A percentile compares a stretch with the other conserved stretches of the same genome.
Evolutionary conservation across 768 basidiomycete genomes (phyloP).

Genomic region (Mycena galericulata): DNA sequence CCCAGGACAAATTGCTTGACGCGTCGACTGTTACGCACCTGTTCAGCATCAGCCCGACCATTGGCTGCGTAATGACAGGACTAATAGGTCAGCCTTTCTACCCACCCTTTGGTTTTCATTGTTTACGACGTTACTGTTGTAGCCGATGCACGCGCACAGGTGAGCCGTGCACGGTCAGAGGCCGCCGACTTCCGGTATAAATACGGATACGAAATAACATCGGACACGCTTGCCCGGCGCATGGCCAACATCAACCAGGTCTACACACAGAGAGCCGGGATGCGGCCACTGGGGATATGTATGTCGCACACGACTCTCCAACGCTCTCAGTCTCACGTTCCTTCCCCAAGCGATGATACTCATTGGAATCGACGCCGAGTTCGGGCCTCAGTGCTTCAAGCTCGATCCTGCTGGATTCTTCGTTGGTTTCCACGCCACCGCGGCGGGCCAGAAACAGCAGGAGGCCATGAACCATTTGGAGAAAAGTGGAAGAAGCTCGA

Average conservation of each 20-base stretch:
- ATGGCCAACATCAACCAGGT: slow-evolving; percentile 99
- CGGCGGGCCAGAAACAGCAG: slow-evolving; percentile 97
- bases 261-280: slow-evolving; percentile 96
- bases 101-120: not conserved
- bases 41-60: slow-evolving; percentile 95
- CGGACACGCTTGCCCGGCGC: slow-evolving; percentile 93
- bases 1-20: slow-evolving; percentile 96
- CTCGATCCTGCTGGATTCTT: slow-evolving; percentile 99
- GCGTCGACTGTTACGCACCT: slow-evolving; percentile 94
- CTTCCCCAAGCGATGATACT: slow-evolving; percentile 86
- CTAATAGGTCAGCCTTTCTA: slow-evolving; percentile 75
- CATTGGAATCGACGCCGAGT: slow-evolving; percentile 91
- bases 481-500: slow-evolving; percentile 99
- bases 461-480: slow-evolving; percentile 99
- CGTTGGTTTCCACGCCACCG: slow-evolving; percentile 97
- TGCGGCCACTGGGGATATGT: slow-evolving; percentile 98
- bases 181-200: slow-evolving; percentile 96
- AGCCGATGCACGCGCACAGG: slow-evolving; percentile 96
- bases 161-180: slow-evolving; percentile 86
- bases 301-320: slow-evolving; percentile 41
- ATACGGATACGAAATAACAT: slow-evolving; percentile 98
- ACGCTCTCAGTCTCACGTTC: slow-evolving; percentile 10
- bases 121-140: slow-evolving; percentile 23
- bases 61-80: slow-evolving; percentile 99
- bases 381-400: slow-evolving; percentile 97